Evolutionary conservation across 2,329 filamentous ascomycete species (phyloP).

Genomic region (Trematosphaeria pertusa): DNA sequence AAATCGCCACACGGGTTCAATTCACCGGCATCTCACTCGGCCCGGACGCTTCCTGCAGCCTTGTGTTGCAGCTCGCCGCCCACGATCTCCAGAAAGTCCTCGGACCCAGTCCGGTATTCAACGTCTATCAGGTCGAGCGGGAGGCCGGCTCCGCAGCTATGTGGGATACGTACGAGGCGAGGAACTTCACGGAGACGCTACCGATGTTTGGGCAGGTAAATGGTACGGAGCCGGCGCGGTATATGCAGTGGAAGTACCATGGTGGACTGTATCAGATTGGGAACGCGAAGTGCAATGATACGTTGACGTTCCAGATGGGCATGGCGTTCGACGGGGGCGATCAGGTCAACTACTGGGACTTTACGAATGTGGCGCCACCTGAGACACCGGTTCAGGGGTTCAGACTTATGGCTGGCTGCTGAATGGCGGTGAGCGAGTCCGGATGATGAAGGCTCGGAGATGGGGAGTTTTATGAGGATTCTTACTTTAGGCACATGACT

Average conservation of each 20-base stretch:
- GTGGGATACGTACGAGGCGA: constrained; percentile 30
- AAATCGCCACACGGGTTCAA: constrained; percentile 36
- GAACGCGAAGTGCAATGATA: constrained; percentile 30
- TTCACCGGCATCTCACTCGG: constrained; percentile 18
- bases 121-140: constrained; percentile 32
- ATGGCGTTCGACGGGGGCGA: constrained; percentile 28
- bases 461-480: no score
- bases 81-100: constrained; percentile 16
- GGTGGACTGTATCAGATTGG: constrained; percentile 27
- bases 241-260: constrained; percentile 15
- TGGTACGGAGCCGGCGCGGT: constrained; percentile 24
- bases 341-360: constrained; percentile 38
- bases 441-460: no score
- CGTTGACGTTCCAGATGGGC: constrained; percentile 39
- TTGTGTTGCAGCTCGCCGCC: constrained; percentile 34
- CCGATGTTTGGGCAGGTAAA: constrained; percentile 30
- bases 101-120: constrained; percentile 32
- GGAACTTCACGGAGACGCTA: constrained; percentile 1
- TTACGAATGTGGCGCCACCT: constrained; percentile 30
- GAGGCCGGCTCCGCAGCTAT: constrained; percentile 20
- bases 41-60: constrained; percentile 28
- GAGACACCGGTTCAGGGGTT: constrained; percentile 35
- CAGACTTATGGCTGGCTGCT: constrained; percentile 34
- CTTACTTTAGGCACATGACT: no score
- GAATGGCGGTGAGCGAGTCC: no score